Base-by-base conservation (phyloP, 331 rosid species). In the Erythrophleum ivorense region DNA sequence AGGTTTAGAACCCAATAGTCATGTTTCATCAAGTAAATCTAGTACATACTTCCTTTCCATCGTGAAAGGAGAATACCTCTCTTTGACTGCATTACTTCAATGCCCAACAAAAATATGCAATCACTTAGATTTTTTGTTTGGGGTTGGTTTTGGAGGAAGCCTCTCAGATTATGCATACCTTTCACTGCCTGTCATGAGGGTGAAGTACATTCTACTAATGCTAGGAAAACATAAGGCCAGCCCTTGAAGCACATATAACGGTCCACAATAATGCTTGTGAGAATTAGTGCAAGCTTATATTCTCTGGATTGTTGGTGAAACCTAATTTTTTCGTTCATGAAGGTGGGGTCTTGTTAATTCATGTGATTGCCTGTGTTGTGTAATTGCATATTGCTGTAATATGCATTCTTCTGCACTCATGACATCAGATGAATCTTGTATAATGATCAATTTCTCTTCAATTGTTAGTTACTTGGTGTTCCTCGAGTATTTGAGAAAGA, bases 401-500 rank as follows among this genome's bases (percentile, higher is more conserved):
- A 16, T 33, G 45, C 14, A 49, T 24, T 13, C 21, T 72, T 9
- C 77, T 8, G 31, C 12, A 31, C 12, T 13, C 21, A 46, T 79
- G 53, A 52, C 15, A 5, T 81, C 33, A 75, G 13, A 36, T 77
- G 46, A 14, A 72, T 45, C 49, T 53, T 33, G 29, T 65, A 58
- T 9, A 8, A 48, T 46, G 13, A 8, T 16, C 53, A 0, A 7
- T 62, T 48, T 74, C 58, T 48, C 34, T 18, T 82, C 9, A 50
- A 12, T 74, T 86, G 41, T 41, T 75, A 92, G 97, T 75, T 92
- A 80, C 43, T 67, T 33, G 89, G 92, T 18, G 94, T 90, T 33
- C 98, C 97, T 54, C 93, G 96, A 75, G 45, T 95, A 78, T 95
- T 70, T 76, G 70, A 82, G 86, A 83, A 87, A 0, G 88, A 81